Percentiles rank a stretch among this genome's conserved stretches.
These are phyloP conservation scores for Phytopythium boreale DNA, from an alignment of 352 stramenopile species.

Conservation along the genomic window DNA sequence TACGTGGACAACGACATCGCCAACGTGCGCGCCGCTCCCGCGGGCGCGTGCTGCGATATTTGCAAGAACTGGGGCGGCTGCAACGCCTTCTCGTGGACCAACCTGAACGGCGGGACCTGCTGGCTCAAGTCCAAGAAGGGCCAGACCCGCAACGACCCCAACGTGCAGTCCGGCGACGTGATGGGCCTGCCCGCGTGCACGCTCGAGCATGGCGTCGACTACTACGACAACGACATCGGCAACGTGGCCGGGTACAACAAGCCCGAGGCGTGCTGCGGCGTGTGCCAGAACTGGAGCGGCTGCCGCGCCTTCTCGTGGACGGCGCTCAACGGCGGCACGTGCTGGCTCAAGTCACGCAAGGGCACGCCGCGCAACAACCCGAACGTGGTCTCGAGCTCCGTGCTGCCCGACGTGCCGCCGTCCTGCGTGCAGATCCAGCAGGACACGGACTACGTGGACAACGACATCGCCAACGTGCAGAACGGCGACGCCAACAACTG, in stretches of 20 bases:
- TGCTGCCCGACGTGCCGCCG: slow-evolving; percentile 15
- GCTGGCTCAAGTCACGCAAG: slow-evolving; percentile 11
- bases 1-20: slow-evolving; percentile 28
- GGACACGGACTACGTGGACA: slow-evolving; percentile 6
- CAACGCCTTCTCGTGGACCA: slow-evolving; percentile 16
- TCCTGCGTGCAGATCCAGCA: slow-evolving; percentile 12
- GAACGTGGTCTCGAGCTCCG: slow-evolving; percentile 21
- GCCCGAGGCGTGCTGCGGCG: slow-evolving; percentile 22
- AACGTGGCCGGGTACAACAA: slow-evolving; percentile 8
- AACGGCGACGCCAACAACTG: slow-evolving; percentile 16
- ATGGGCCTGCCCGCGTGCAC: slow-evolving; percentile 14
- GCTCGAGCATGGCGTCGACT: slow-evolving; percentile 25
- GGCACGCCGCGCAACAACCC: slow-evolving; percentile 11
- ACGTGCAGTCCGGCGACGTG: slow-evolving; percentile 19
- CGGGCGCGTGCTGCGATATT: slow-evolving; percentile 10
- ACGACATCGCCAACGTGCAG: slow-evolving; percentile 19
- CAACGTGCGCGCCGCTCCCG: slow-evolving; percentile 17
- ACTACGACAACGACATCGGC: slow-evolving; percentile 31
- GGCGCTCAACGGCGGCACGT: slow-evolving; percentile 10
- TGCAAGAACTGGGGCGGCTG: slow-evolving; percentile 1
- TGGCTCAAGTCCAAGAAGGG: slow-evolving; percentile 16
- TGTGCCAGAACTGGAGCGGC: slow-evolving; percentile 30
- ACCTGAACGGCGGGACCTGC: slow-evolving; percentile 16
- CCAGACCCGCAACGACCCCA: slow-evolving; percentile 5
- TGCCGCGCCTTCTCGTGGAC: slow-evolving; percentile 18